Conservation (phyloP, 2,329 filamentous ascomycete genomes). For the Xenosphaeropsis pyriputrescens region DNA sequence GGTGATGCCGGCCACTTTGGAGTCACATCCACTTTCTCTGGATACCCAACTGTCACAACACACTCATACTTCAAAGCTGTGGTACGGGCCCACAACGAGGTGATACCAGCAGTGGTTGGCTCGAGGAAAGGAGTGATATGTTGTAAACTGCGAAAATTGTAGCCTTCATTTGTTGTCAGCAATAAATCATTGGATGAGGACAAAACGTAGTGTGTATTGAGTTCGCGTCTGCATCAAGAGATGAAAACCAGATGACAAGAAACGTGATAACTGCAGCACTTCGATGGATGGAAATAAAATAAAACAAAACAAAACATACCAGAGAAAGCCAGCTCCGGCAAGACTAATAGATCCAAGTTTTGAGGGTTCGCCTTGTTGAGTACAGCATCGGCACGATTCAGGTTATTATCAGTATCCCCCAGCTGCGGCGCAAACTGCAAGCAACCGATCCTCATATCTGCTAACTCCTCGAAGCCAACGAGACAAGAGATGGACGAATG, state of each 20-base stretch:
- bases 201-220: no score
- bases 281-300: no score
- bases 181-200: no score
- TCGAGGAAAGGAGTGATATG: constrained; percentile 60
- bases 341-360: constrained; percentile 48
- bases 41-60: constrained; percentile 58
- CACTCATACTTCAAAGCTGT: constrained; percentile 53
- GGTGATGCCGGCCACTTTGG: constrained; percentile 12
- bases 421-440: constrained; percentile 55
- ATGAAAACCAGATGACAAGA: background rate
- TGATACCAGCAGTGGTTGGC: constrained; percentile 43
- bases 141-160: constrained; percentile 59
- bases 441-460: constrained; percentile 45
- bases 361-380: constrained; percentile 33
- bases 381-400: constrained; percentile 47
- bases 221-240: background rate
- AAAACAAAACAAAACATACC: constrained; percentile 27
- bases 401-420: constrained; percentile 47
- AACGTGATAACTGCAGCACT: background rate
- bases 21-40: constrained; percentile 45
- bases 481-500: no score
- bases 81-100: constrained; percentile 55
- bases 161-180: constrained; percentile 24
- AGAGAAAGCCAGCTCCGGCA: constrained; percentile 62
- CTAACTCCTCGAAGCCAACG: no score